These are phyloP conservation scores for Diaporthe sp. DNA, from an alignment of 2,329 filamentous ascomycete genomes.

Conservation along the genomic window DNA sequence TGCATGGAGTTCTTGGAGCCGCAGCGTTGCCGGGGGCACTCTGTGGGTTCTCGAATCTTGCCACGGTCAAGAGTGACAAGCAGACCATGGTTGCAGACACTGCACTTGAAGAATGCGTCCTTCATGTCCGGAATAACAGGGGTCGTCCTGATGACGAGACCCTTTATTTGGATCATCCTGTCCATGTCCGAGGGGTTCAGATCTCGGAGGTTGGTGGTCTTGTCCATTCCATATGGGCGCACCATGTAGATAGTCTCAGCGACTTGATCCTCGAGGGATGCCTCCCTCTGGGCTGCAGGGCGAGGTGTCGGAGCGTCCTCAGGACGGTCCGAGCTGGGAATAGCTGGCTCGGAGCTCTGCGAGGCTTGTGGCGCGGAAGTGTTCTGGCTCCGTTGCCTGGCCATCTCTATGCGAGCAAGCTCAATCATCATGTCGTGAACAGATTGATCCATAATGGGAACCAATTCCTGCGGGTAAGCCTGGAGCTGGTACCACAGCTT, in stretches of 20 bases:
- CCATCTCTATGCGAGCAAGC: constrained; percentile 84
- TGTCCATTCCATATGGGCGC: constrained; percentile 89
- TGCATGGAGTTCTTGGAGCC: constrained; percentile 95
- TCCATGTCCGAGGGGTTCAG: constrained; percentile 97
- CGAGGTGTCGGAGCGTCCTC: constrained; percentile 64
- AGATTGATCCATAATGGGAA: constrained; percentile 95
- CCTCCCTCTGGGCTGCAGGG: constrained; percentile 61
- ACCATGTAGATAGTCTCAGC: constrained; percentile 86
- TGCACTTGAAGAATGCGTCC: constrained; percentile 97
- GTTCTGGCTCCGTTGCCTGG: constrained; percentile 75
- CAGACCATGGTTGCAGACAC: constrained; percentile 91
- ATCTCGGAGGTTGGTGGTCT: constrained; percentile 90
- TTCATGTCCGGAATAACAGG: constrained; percentile 99
- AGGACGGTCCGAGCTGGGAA: constrained; percentile 83
- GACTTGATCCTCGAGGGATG: constrained; percentile 84
- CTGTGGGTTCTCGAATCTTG: constrained; percentile 94
- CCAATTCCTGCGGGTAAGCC: constrained; percentile 94
- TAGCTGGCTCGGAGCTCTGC: constrained; percentile 80
- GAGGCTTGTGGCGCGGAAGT: constrained; percentile 65
- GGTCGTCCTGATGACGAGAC: constrained; percentile 94
- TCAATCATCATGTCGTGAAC: constrained; percentile 96
- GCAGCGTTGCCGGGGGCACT: constrained; percentile 87
- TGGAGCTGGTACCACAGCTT: constrained; percentile 97
- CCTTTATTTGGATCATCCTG: constrained; percentile 94
- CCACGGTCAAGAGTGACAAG: constrained; percentile 94